Evolutionary conservation across 257 asterid species (phyloP), one percentile per base, ranked within the genome.

Genomic region (Verbena officinalis): DNA sequence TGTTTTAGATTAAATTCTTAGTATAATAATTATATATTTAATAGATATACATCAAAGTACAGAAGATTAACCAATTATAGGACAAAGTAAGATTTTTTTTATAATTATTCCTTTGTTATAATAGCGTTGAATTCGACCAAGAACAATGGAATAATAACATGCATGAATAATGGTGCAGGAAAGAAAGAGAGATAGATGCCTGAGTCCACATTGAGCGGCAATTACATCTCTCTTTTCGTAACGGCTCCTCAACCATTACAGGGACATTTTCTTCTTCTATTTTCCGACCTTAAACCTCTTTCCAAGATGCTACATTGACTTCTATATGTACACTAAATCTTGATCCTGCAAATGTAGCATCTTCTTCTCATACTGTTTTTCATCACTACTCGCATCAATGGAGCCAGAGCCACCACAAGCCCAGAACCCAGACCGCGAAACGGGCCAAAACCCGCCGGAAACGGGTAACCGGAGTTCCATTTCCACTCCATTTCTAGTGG

Each of bases 191-290:
- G 2, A 20, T 0, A 46, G 65, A 79, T 68, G 77, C 84, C 68
- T 27, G n/a, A 8, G 10, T 11, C 83, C 89, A 73, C 81, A 72
- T 79, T 79, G 43, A 75, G 72, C 64, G 88, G 93, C 75, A 55
- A 51, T 11, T 23, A 69, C 23, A 24, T 24, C 53, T 56, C 46
- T 33, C 33, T 38, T 64, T 58, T 9, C 9, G 4, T 60, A 61
- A 71, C 75, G 78, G 24, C 90, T 69, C 63, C 76, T 77, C 90
- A 75, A 45, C 27, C 12, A 11, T 20, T 22, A 0, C 55, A 56
- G 74, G 61, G 75, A 8, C 80, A 31, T 42, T 46, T 40, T 16
- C 61, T 4, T 4, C 24, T 22, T 20, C 33, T 4, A 27, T 27
- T 17, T 5, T 21, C 4, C 4, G 17, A 11, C 2, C 34, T 50